Conservation (phyloP, 192 early-diverging fungal species). For the Coemansia sp. region DNA sequence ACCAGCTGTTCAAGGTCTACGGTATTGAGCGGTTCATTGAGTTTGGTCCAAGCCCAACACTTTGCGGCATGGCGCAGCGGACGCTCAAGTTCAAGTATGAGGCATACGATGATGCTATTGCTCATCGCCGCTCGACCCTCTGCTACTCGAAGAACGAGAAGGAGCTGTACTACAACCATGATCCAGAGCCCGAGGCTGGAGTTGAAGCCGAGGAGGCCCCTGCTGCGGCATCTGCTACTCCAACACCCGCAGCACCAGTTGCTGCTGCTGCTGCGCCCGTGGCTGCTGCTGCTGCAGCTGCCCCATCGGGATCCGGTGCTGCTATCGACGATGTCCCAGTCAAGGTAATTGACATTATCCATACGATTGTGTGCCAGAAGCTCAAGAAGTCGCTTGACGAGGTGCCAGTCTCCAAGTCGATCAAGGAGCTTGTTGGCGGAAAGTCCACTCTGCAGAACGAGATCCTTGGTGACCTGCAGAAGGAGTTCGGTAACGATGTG, state of each 20-base stretch:
- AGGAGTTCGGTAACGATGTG: constrained; percentile 63
- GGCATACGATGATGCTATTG: constrained; percentile 92
- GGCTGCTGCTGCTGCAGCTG: constrained; percentile 57
- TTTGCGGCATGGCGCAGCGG: constrained; percentile 90
- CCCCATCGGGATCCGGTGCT: constrained; percentile 46
- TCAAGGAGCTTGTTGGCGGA: constrained; percentile 91
- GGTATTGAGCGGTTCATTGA: constrained; percentile 89
- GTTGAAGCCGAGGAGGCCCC: constrained; percentile 55
- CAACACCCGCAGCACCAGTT: constrained; percentile 54
- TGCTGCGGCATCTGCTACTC: constrained; percentile 47
- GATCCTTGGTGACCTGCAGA: constrained; percentile 73
- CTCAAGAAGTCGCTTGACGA: constrained; percentile 88
- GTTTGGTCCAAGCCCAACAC: constrained; percentile 86
- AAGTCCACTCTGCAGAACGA: constrained; percentile 97
- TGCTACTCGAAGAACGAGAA: constrained; percentile 87
- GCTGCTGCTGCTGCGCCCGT: constrained; percentile 57
- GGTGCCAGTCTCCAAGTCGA: constrained; percentile 66
- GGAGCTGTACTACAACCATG: constrained; percentile 93
- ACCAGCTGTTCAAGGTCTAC: constrained; percentile 82
- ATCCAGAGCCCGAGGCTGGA: constrained; percentile 65
- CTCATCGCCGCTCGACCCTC: constrained; percentile 84
- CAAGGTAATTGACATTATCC: constrained; percentile 80
- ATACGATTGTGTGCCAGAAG: constrained; percentile 86
- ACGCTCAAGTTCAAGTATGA: constrained; percentile 97
- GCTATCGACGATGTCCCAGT: constrained; percentile 78